Percentiles rank a stretch among this genome's conserved stretches.
phyloP scores from a whole-genome alignment of 1,284 basidiomycete species.

The Inonotus obliquus region DNA sequence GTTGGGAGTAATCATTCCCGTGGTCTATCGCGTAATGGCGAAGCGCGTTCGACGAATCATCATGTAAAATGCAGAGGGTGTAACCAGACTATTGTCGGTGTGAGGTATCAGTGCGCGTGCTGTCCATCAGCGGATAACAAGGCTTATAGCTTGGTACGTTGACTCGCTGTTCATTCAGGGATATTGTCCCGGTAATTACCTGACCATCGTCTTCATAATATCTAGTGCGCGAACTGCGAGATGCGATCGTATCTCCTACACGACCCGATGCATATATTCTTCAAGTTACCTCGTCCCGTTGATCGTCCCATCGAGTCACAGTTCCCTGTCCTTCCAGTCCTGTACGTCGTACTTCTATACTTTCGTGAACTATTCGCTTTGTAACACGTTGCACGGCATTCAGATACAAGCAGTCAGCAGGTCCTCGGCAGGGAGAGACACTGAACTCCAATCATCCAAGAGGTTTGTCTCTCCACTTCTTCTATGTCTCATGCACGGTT shows the following conservation, averaged over 20 bases:
- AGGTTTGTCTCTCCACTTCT: constrained; percentile 38
- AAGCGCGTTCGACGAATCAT: constrained; percentile 43
- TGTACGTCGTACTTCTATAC: constrained; percentile 42
- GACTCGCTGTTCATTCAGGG: not conserved
- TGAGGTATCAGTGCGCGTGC: constrained; percentile 73
- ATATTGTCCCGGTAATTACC: not conserved
- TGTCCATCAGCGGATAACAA: constrained; percentile 59
- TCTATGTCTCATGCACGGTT: too few species aligned
- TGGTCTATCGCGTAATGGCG: constrained; percentile 24
- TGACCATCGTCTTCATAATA: constrained; percentile 4
- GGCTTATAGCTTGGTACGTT: constrained; percentile 59
- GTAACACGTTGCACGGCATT: not conserved
- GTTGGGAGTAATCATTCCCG: constrained; percentile 3
- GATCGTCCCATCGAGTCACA: constrained; percentile 61
- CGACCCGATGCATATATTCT: constrained; percentile 80
- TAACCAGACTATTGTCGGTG: constrained; percentile 57
- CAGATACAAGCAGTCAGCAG: constrained; percentile 68
- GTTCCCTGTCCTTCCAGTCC: constrained; percentile 58
- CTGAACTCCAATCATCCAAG: constrained; percentile 45
- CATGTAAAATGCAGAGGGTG: constrained; percentile 58
- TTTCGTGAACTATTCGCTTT: not conserved
- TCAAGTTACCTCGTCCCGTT: constrained; percentile 78
- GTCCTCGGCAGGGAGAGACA: constrained; percentile 40
- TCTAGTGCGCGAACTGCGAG: constrained; percentile 77
- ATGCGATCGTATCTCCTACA: constrained; percentile 71